Evolutionary conservation across 1,284 basidiomycete species (phyloP).

Genomic region (Pholiota adiposa): DNA sequence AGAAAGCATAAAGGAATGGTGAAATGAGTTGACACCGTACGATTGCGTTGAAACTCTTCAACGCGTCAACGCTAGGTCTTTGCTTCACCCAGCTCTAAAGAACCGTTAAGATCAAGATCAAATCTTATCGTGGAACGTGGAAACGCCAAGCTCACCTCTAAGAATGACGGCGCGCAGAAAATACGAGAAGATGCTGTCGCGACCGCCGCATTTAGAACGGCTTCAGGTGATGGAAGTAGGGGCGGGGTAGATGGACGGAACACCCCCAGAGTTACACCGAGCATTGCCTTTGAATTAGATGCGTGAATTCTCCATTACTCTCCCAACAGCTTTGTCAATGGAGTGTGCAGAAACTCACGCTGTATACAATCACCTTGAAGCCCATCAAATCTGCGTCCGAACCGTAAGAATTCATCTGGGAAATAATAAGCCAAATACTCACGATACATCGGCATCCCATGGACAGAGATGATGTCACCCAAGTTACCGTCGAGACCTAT

Average conservation of each 20-base stretch:
- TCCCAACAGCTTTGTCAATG: background rate
- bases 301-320: background rate
- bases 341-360: background rate
- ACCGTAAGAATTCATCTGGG: background rate
- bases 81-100: slow-evolving; percentile 7
- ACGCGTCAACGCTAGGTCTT: background rate
- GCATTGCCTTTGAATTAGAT: background rate
- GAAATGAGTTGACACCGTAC: background rate
- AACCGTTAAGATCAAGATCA: no score
- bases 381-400: slow-evolving; percentile 7
- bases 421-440: background rate
- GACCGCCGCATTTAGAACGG: background rate
- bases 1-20: no score
- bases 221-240: background rate
- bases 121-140: no score
- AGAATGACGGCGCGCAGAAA: slow-evolving; percentile 5
- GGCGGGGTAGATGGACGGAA: slow-evolving; percentile 4
- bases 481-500: slow-evolving; percentile 3
- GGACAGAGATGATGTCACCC: background rate
- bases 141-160: slow-evolving; percentile 1
- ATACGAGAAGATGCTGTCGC: slow-evolving; percentile 2
- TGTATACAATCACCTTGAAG: slow-evolving; percentile 1
- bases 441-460: slow-evolving; percentile 12
- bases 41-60: slow-evolving; percentile 1
- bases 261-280: slow-evolving; percentile 6